Conservation (phyloP, 805 yeast genomes). For the Candida broadrunensis region DNA sequence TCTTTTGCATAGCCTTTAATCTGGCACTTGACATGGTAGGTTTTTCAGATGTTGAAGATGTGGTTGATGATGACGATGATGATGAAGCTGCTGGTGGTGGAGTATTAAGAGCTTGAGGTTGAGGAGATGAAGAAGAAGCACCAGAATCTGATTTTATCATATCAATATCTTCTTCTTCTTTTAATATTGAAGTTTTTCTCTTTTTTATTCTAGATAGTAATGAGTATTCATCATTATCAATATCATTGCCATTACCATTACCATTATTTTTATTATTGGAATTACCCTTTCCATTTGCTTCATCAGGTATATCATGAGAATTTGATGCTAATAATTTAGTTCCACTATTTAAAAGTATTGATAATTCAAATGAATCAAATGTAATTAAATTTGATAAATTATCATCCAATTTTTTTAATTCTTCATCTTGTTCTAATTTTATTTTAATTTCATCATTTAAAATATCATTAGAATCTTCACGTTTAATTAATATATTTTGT, state of each 20-base stretch:
- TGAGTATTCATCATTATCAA: constrained; percentile 10
- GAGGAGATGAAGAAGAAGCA: constrained; percentile 2
- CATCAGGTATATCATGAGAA: constrained; percentile 34
- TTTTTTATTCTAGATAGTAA: constrained; percentile 47
- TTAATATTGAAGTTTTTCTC: constrained; percentile 32
- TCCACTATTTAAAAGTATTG: constrained; percentile 48
- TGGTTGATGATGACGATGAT: constrained; percentile 10
- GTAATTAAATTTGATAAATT: constrained; percentile 40
- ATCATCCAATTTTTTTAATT: constrained; percentile 38
- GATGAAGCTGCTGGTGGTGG: constrained; percentile 12
- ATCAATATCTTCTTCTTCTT: constrained; percentile 9
- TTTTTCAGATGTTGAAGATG: constrained; percentile 6
- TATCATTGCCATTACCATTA: constrained; percentile 7
- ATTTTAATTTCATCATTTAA: constrained; percentile 13
- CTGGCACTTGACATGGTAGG: constrained; percentile 58
- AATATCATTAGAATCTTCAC: constrained; percentile 8
- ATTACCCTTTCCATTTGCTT: constrained; percentile 3
- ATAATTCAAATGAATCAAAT: constrained; percentile 50
- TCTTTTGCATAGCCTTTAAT: constrained; percentile 89
- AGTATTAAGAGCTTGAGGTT: constrained; percentile 1
- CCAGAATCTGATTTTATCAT: neutral
- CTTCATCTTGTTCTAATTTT: constrained; percentile 42
- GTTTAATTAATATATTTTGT: neutral
- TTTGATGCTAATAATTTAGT: constrained; percentile 63
- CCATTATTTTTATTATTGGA: constrained; percentile 8